Percentiles rank a stretch among this genome's conserved stretches.
Evolutionary conservation across 1,139 yeast genomes (phyloP).

Genomic region (Suhomyces atakaporum): DNA sequence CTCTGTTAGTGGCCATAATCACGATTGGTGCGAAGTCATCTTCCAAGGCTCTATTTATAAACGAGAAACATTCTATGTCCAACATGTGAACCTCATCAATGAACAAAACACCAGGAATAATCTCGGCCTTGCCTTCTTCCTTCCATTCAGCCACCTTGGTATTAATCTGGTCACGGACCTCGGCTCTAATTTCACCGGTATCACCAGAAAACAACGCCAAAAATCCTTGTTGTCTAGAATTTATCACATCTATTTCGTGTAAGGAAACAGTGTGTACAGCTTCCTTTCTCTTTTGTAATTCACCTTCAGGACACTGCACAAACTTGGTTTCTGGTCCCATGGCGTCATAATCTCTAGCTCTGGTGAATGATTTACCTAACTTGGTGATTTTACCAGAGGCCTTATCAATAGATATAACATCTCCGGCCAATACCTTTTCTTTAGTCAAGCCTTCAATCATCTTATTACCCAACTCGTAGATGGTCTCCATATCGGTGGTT

Average conservation of each 20-base stretch:
- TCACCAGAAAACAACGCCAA: conserved; percentile 95
- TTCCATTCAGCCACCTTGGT: conserved; percentile 98
- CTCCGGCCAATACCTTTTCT: conserved; percentile 97
- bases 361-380: conserved; percentile 90
- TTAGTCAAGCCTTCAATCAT: conserved; percentile 96
- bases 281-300: conserved; percentile 90
- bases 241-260: conserved; percentile 97
- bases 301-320: conserved; percentile 99
- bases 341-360: conserved; percentile 98
- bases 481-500: conserved; percentile 98
- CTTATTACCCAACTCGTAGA: conserved; percentile 93
- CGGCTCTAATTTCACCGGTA: conserved; percentile 95
- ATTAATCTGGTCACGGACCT: conserved; percentile 96
- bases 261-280: conserved; percentile 95
- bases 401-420: conserved; percentile 92
- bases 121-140: conserved; percentile 98
- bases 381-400: conserved; percentile 93
- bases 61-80: conserved; percentile 95
- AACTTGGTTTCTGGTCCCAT: conserved; percentile 99
- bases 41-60: conserved; percentile 93
- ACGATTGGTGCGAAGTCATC: conserved; percentile 97
- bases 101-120: conserved; percentile 96
- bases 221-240: conserved; percentile 97
- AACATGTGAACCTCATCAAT: conserved; percentile 99
- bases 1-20: conserved; percentile 98